These are phyloP conservation scores for Abrus precatorius DNA, from an alignment of 306 rosid species.

Conservation along the genomic window DNA sequence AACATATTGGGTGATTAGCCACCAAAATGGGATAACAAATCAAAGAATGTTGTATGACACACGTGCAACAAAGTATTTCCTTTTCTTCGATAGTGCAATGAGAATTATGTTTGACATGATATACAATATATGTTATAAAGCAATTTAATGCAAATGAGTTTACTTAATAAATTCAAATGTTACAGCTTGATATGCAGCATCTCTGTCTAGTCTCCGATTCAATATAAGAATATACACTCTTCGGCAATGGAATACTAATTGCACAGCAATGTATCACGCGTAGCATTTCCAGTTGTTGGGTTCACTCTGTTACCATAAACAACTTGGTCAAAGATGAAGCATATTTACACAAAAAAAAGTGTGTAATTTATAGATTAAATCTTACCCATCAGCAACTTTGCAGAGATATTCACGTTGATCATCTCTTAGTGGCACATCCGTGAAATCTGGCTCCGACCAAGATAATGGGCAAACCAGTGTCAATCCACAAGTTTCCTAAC, in stretches of 20 bases:
- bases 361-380: neutral
- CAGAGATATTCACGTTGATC: slow-evolving; percentile 93
- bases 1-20: too few relatives aligned
- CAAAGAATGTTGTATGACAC: slow-evolving; percentile 19
- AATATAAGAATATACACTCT: neutral
- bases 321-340: slow-evolving; percentile 35
- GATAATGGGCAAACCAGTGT: slow-evolving; percentile 39
- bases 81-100: slow-evolving; percentile 13
- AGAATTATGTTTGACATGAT: slow-evolving; percentile 1
- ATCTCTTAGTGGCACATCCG: slow-evolving; percentile 95
- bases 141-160: neutral
- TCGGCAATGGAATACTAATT: slow-evolving; percentile 55
- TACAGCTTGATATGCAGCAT: slow-evolving; percentile 44
- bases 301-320: slow-evolving; percentile 73
- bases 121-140: slow-evolving; percentile 24
- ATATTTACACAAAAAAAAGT: slow-evolving; percentile 19
- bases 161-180: slow-evolving; percentile 46
- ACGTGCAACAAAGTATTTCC: slow-evolving; percentile 30
- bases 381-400: slow-evolving; percentile 91
- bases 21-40: neutral
- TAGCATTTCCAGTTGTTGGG: slow-evolving; percentile 87
- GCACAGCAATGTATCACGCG: slow-evolving; percentile 92
- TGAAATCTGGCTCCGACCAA: slow-evolving; percentile 70
- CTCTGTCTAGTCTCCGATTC: slow-evolving; percentile 39
- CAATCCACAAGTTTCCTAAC: slow-evolving; percentile 20